Evolutionary conservation across 768 basidiomycete species (phyloP), one percentile per base, ranked within the genome.

Genomic region (Hypsizygus marmoreus): DNA sequence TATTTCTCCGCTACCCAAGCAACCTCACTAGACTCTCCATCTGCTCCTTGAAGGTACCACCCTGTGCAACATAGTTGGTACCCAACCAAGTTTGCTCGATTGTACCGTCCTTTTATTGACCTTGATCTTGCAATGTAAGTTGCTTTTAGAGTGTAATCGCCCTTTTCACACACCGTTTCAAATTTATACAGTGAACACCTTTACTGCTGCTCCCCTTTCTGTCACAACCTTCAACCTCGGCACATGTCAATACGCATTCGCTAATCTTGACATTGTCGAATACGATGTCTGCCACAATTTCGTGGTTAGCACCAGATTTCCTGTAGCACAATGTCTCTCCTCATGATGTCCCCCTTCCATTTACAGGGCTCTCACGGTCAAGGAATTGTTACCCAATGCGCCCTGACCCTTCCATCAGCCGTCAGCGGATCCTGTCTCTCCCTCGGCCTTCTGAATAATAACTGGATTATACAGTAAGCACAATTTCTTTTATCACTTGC

Each of bases 51-150:
- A 12, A 19, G 39, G 39, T 40, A 12, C 39, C 4, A 14, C 29
- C 23, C 14, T 5, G 13, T 40, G 39, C 39, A 24, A 40, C 24
- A 14, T 5, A 11, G 12, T 13, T 26, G 6, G 8, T n/a, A 14
- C 7, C 3, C 39, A 23, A n/a, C 39, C 39, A 10, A 7, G 5
- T 22, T 14, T n/a, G 10, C 22, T 10, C 9, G 39, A 40, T 25
- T 40, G 39, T 16, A 24, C 25, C 17, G 39, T 26, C 24, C 39
- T 40, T 4, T 26, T 26, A 9, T 26, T 47, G 2, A 32, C 25
- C 32, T 34, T 47, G 14, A 47, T 24, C 24, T 17, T 47, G 31
- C 14, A 47, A 16, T n/a, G 46, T 47, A 40, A 22, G 12, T 29
- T 9, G 3, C 31, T 6, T 32, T 12, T 13, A 22, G 22, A 19